Percentiles rank a stretch among this genome's conserved stretches.
These are phyloP conservation scores for Ceraceosorus guamensis DNA, from an alignment of 1,284 basidiomycete genomes.

Conservation along the genomic window DNA sequence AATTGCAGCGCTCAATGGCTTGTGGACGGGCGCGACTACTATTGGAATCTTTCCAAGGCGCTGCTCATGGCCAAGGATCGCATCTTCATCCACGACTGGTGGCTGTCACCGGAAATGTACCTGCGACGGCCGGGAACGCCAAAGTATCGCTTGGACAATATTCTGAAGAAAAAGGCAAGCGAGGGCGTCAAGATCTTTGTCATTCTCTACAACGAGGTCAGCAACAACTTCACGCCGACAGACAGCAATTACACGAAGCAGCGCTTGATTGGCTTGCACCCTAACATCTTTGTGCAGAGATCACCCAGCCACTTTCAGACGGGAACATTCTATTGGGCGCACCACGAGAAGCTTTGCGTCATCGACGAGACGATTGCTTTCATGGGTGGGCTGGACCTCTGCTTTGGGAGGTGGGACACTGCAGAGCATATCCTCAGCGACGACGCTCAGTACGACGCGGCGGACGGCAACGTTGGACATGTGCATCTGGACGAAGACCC, in stretches of 20 bases:
- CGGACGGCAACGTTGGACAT: conserved; percentile 15
- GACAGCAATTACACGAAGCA: conserved; percentile 75
- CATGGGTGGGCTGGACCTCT: conserved; percentile 93
- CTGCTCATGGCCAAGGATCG: conserved; percentile 80
- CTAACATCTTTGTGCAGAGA: conserved; percentile 91
- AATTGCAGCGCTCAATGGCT: conserved; percentile 97
- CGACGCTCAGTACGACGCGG: conserved; percentile 55
- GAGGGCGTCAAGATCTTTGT: conserved; percentile 95
- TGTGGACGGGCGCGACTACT: conserved; percentile 70
- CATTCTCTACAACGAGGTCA: conserved; percentile 80
- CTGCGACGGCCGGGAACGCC: conserved; percentile 75
- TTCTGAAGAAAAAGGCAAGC: conserved; percentile 85
- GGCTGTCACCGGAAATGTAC: conserved; percentile 62
- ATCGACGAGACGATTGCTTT: conserved; percentile 96
- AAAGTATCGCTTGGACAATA: conserved; percentile 76
- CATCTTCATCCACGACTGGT: conserved; percentile 49
- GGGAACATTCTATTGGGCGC: conserved; percentile 86
- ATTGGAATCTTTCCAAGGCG: conserved; percentile 75
- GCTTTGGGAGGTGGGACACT: conserved; percentile 62
- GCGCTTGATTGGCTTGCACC: conserved; percentile 73
- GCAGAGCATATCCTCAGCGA: conserved; percentile 85
- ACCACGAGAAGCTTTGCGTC: conserved; percentile 97
- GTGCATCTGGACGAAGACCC: conserved; percentile 17
- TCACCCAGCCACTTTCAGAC: conserved; percentile 97
- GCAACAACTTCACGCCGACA: conserved; percentile 74